phyloP scores from a whole-genome alignment of 805 yeast genomes.

The Huiozyma naganishii region DNA sequence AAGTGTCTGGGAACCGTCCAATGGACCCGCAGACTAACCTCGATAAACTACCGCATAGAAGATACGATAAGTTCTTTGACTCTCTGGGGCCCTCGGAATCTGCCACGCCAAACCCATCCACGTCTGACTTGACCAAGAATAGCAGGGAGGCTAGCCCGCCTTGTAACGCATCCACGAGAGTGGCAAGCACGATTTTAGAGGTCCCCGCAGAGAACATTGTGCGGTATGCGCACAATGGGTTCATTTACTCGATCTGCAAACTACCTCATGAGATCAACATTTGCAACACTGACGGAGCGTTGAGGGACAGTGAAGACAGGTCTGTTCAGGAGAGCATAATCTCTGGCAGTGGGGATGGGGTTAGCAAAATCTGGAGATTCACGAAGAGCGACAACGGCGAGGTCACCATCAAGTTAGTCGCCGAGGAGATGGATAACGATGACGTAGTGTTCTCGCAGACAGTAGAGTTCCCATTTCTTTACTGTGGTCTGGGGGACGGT shows the following conservation, averaged over 20 bases:
- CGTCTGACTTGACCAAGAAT: background rate
- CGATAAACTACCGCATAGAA: constrained; percentile 44
- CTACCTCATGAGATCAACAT: constrained; percentile 5
- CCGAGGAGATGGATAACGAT: constrained; percentile 37
- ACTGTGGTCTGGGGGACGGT: constrained; percentile 74
- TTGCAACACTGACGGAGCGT: background rate
- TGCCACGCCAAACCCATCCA: constrained; percentile 6
- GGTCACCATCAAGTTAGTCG: constrained; percentile 7
- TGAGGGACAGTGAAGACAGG: background rate
- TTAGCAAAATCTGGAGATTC: constrained; percentile 69
- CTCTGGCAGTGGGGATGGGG: constrained; percentile 88
- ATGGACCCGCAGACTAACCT: constrained; percentile 16
- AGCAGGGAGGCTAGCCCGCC: background rate
- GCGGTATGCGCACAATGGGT: constrained; percentile 85
- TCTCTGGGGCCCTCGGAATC: constrained; percentile 77
- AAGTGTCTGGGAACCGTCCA: constrained; percentile 8
- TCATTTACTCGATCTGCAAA: constrained; percentile 54
- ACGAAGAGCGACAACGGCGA: constrained; percentile 8
- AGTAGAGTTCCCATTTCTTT: constrained; percentile 54
- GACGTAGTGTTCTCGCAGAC: constrained; percentile 66
- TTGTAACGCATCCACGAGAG: constrained; percentile 1
- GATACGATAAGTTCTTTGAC: constrained; percentile 81
- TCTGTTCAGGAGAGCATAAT: constrained; percentile 32
- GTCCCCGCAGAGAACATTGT: constrained; percentile 56
- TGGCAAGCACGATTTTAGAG: constrained; percentile 39